Percentiles rank a stretch among this genome's conserved stretches.
These are phyloP conservation scores for Chrysophaeum taylorii DNA, from an alignment of 352 stramenopile genomes.

Conservation along the genomic window DNA sequence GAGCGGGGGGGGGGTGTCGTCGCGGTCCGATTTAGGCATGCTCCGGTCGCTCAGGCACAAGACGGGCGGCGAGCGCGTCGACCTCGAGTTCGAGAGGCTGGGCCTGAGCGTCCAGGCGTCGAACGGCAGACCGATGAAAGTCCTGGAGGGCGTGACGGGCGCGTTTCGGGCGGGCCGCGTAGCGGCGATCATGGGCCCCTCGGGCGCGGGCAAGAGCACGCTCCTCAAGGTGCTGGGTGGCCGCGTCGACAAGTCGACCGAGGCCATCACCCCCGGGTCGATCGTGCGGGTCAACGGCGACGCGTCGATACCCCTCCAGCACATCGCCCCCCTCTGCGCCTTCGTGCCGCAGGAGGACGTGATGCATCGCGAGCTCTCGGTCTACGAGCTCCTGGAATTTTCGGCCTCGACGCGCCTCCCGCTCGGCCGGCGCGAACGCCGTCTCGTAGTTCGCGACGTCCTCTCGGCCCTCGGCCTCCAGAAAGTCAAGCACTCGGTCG, in stretches of 20 bases:
- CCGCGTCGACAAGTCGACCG: background rate
- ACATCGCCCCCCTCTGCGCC: background rate
- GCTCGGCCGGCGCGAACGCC: background rate
- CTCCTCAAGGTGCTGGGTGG: slow-evolving; percentile 8
- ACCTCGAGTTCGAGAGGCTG: slow-evolving; percentile 15
- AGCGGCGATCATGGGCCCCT: slow-evolving; percentile 27
- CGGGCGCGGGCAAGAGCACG: slow-evolving; percentile 29
- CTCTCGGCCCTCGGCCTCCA: slow-evolving; percentile 35
- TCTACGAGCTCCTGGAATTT: background rate
- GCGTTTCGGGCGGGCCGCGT: slow-evolving; percentile 15
- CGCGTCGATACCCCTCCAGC: background rate
- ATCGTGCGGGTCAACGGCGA: background rate
- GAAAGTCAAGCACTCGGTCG: slow-evolving; percentile 34
- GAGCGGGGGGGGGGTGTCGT: background rate
- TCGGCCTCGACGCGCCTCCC: background rate
- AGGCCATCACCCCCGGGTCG: too few relatives aligned
- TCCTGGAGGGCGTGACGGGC: slow-evolving; percentile 27
- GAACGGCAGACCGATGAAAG: background rate
- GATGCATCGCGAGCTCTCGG: slow-evolving; percentile 16
- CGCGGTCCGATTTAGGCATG: background rate
- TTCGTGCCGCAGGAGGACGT: slow-evolving; percentile 42
- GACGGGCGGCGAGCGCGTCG: background rate
- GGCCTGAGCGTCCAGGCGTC: background rate
- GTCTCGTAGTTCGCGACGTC: background rate
- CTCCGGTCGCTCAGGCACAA: background rate